Evolutionary conservation across 164 flowering plant species (phyloP).

Genomic region (Taxillus chinensis): DNA sequence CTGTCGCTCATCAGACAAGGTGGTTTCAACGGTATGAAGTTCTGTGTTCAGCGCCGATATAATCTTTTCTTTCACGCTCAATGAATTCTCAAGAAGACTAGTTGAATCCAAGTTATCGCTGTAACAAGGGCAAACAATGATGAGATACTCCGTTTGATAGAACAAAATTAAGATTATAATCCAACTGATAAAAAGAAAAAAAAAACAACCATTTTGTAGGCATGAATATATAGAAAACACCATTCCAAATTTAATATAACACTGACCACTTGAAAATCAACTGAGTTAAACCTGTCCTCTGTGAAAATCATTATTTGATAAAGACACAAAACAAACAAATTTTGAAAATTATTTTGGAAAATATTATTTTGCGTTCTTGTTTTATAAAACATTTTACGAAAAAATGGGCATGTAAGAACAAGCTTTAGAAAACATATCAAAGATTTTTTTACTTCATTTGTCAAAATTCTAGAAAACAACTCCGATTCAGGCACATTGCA

Average conservation of each 20-base stretch:
- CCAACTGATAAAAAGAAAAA: neutral
- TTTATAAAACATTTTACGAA: too few relatives aligned
- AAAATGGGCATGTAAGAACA: too few relatives aligned
- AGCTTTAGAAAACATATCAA: too few relatives aligned
- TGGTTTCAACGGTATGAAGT: constrained; percentile 77
- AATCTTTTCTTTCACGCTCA: constrained; percentile 92
- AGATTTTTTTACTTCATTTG: too few relatives aligned
- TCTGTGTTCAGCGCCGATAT: constrained; percentile 87
- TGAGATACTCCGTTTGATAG: neutral
- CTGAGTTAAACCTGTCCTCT: too few relatives aligned
- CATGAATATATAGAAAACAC: neutral
- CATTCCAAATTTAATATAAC: neutral
- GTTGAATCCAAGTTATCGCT: constrained; percentile 70
- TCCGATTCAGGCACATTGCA: too few relatives aligned
- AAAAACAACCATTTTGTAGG: neutral
- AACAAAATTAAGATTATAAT: neutral
- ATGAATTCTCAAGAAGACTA: constrained; percentile 72
- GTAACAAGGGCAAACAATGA: constrained; percentile 18
- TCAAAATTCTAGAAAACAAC: too few relatives aligned
- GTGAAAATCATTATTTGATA: too few relatives aligned
- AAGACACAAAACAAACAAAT: too few relatives aligned
- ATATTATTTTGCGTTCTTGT: too few relatives aligned
- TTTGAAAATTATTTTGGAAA: too few relatives aligned
- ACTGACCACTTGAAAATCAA: neutral
- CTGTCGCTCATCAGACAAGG: constrained; percentile 79